A percentile compares a stretch with the other conserved stretches of the same genome.
Conservation (phyloP, 805 yeast genomes). For the Candida glaebosa region DNA sequence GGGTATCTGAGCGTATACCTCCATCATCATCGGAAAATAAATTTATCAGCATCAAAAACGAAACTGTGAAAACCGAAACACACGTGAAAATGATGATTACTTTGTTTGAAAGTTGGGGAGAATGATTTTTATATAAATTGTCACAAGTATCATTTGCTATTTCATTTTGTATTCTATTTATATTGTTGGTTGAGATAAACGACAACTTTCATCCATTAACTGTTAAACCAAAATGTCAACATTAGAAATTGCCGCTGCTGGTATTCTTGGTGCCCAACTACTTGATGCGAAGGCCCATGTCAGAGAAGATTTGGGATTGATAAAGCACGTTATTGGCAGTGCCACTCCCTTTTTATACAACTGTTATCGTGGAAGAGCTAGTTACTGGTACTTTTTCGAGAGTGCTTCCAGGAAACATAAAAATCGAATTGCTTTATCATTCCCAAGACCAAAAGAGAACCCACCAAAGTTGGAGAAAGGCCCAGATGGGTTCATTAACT, state of each 20-base stretch:
- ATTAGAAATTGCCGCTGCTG: slow-evolving; percentile 40
- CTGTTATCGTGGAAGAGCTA: slow-evolving; percentile 41
- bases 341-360: slow-evolving; percentile 41
- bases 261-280: slow-evolving; percentile 41
- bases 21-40: slow-evolving; percentile 1
- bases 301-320: slow-evolving; percentile 52
- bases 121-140: slow-evolving; percentile 2
- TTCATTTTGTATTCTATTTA: not conserved
- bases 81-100: slow-evolving; percentile 4
- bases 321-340: slow-evolving; percentile 39
- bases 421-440: slow-evolving; percentile 58
- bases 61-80: not conserved
- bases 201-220: not conserved
- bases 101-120: slow-evolving; percentile 1
- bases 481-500: slow-evolving; percentile 36
- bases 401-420: slow-evolving; percentile 47
- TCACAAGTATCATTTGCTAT: not conserved
- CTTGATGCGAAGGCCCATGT: slow-evolving; percentile 46
- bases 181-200: not conserved
- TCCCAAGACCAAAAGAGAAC: slow-evolving; percentile 45
- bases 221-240: slow-evolving; percentile 23
- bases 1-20: not conserved
- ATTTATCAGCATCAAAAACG: not conserved
- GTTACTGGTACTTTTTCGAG: slow-evolving; percentile 72
- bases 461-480: slow-evolving; percentile 23